Conservation (phyloP, 192 early-diverging fungal genomes). For the Fimicolochytrium jonesii region DNA sequence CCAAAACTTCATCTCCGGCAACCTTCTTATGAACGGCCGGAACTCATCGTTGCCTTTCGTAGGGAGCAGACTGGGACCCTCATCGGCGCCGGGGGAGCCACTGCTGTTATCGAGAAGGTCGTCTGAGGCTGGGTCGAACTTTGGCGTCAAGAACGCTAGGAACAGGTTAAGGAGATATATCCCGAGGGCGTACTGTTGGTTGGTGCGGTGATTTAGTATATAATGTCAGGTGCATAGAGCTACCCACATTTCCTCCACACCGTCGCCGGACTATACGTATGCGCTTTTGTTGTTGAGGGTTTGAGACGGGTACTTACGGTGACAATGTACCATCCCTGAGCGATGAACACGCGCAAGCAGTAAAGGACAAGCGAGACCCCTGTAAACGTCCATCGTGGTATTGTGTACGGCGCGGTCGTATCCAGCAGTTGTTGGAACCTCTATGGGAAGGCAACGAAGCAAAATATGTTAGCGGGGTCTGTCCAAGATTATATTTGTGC, state of each 20-base stretch:
- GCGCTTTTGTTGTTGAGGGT: neutral
- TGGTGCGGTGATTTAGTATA: no score
- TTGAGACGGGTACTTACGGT: slow-evolving; percentile 43
- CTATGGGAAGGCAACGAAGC: slow-evolving; percentile 33
- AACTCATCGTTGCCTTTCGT: slow-evolving; percentile 91
- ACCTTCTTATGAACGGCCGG: slow-evolving; percentile 88
- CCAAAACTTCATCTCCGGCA: slow-evolving; percentile 99
- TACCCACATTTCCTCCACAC: neutral
- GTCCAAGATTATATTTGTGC: neutral
- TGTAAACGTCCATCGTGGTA: slow-evolving; percentile 73
- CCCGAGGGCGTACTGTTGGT: slow-evolving; percentile 86
- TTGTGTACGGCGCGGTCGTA: slow-evolving; percentile 69
- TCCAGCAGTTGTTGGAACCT: slow-evolving; percentile 79
- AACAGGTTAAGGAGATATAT: slow-evolving; percentile 96
- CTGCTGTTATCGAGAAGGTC: slow-evolving; percentile 52
- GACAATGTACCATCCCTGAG: slow-evolving; percentile 95
- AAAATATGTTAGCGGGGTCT: neutral
- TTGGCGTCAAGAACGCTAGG: slow-evolving; percentile 93
- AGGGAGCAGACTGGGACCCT: slow-evolving; percentile 70
- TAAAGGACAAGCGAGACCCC: slow-evolving; percentile 59
- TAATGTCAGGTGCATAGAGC: no score
- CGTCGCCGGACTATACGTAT: neutral
- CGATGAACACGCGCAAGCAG: slow-evolving; percentile 70
- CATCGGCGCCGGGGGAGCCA: slow-evolving; percentile 60
- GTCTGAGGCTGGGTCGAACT: slow-evolving; percentile 87